Conservation (phyloP, 169 alveolate species). For the Toxoplasma gondii region DNA sequence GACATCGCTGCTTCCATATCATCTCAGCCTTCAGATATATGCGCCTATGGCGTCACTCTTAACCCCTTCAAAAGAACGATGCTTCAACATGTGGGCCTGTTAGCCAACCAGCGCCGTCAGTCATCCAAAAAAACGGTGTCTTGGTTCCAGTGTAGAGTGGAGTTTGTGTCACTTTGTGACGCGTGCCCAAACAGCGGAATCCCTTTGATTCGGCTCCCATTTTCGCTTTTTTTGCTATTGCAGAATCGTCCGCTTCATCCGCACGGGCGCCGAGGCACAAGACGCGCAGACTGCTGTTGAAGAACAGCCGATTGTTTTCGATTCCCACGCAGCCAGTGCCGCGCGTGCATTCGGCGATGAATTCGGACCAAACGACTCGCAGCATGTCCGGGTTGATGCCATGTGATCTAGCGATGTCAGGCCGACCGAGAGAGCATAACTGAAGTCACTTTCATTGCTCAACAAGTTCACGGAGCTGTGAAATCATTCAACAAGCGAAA, state of each 20-base stretch:
- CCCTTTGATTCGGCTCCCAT: not conserved
- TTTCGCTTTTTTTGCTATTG: not conserved
- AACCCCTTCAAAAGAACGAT: too few species aligned
- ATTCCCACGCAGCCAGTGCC: not conserved
- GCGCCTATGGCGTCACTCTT: too few species aligned
- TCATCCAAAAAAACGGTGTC: too few species aligned
- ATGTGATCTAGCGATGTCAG: not conserved
- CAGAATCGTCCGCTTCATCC: constrained; percentile 63
- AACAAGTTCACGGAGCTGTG: too few species aligned
- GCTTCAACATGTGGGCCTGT: too few species aligned
- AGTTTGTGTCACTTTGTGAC: too few species aligned
- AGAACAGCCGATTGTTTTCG: constrained; percentile 57
- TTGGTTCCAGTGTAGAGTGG: too few species aligned
- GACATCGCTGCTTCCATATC: too few species aligned
- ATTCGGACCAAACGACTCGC: not conserved
- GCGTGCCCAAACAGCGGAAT: not conserved
- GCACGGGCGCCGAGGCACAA: constrained; percentile 64
- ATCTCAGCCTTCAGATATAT: too few species aligned
- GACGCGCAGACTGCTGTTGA: constrained; percentile 53
- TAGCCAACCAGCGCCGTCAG: too few species aligned
- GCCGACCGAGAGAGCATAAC: not conserved
- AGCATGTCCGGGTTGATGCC: constrained; percentile 21
- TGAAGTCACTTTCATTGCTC: too few species aligned
- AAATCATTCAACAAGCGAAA: too few species aligned
- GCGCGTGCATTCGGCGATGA: not conserved